A percentile compares a stretch with the other conserved stretches of the same genome.
Conservation (phyloP, 2,329 filamentous ascomycete species). For the Sporothrix dimorphospora region DNA sequence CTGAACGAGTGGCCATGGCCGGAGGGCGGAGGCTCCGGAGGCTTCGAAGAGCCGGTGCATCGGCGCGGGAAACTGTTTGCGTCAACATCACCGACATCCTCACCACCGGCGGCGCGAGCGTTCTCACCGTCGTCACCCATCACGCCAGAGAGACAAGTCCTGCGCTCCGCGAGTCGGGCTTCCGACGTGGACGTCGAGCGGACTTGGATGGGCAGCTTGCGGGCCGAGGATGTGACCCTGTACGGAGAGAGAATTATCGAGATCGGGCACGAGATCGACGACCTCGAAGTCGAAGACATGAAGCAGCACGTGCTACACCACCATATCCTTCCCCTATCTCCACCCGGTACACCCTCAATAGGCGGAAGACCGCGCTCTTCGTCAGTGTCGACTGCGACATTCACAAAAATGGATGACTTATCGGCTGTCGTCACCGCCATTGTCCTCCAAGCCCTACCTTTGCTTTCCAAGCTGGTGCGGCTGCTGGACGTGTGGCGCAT, state of each 20-base stretch:
- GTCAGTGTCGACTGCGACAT: conserved; percentile 50
- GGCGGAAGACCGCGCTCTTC: conserved; percentile 39
- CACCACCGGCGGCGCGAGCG: background rate
- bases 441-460: conserved; percentile 84
- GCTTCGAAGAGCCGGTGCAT: conserved; percentile 54
- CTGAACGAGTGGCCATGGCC: conserved; percentile 65
- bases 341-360: conserved; percentile 48
- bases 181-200: conserved; percentile 32
- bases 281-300: conserved; percentile 79
- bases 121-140: conserved; percentile 18
- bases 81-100: conserved; percentile 24
- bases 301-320: conserved; percentile 85
- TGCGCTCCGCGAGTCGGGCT: background rate
- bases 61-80: background rate
- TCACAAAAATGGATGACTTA: conserved; percentile 81
- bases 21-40: conserved; percentile 49
- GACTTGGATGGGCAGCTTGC: conserved; percentile 71
- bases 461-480: conserved; percentile 71
- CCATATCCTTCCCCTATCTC: conserved; percentile 68
- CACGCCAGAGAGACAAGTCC: conserved; percentile 30
- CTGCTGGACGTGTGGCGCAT: conserved; percentile 79
- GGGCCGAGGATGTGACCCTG: conserved; percentile 61
- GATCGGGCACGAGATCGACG: conserved; percentile 70
- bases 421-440: conserved; percentile 89
- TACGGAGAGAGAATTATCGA: conserved; percentile 76